Conservation (phyloP, 164 flowering plant genomes). For the Buxus sempervirens region DNA sequence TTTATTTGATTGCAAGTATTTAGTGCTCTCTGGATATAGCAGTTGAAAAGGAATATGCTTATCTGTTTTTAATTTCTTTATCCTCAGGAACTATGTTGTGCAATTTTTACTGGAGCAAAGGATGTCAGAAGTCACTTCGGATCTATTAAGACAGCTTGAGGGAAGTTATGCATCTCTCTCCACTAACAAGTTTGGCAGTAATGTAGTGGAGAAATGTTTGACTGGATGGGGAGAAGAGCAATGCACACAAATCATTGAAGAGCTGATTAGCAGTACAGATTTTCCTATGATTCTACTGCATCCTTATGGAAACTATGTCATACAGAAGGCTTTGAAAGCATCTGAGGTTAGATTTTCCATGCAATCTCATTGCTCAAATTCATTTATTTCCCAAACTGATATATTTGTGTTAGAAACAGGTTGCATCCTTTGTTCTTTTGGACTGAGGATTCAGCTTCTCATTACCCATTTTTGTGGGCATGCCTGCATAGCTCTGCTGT, state of each 20-base stretch:
- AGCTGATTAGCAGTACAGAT: slow-evolving; percentile 27
- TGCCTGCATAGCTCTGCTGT: too few species aligned
- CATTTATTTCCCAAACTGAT: too few species aligned
- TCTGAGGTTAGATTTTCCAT: slow-evolving; percentile 33
- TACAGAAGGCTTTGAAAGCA: slow-evolving; percentile 32
- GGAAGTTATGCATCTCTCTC: slow-evolving; percentile 34
- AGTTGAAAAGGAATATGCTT: not conserved
- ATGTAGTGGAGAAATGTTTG: slow-evolving; percentile 58
- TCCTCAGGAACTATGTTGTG: slow-evolving; percentile 40
- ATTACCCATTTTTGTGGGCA: not conserved
- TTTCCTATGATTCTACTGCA: slow-evolving; percentile 27
- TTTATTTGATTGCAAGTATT: too few species aligned
- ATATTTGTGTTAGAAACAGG: not conserved
- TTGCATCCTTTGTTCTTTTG: not conserved
- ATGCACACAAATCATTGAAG: slow-evolving; percentile 23
- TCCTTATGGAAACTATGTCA: slow-evolving; percentile 50
- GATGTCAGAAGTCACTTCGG: slow-evolving; percentile 10
- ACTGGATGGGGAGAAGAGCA: slow-evolving; percentile 15
- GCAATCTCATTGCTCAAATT: not conserved
- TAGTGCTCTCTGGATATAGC: not conserved
- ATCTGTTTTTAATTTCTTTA: not conserved
- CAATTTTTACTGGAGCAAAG: slow-evolving; percentile 27
- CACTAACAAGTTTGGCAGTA: slow-evolving; percentile 40
- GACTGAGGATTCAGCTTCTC: too few species aligned
- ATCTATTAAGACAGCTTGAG: slow-evolving; percentile 25